These are phyloP conservation scores for Baorangia bicolor DNA, from an alignment of 768 basidiomycete species.

Conservation along the genomic window DNA sequence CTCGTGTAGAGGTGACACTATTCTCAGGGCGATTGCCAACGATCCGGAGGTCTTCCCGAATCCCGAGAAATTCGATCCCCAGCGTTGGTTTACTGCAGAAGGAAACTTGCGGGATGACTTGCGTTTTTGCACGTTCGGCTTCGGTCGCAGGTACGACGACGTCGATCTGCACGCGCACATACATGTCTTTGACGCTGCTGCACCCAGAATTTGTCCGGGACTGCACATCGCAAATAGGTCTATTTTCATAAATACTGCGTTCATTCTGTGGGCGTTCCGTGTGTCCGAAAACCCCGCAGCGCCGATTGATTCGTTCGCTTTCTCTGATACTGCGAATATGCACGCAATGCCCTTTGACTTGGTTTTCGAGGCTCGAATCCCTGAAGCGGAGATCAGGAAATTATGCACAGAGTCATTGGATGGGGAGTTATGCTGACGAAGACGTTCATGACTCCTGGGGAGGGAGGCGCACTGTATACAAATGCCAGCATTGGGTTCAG, in stretches of 20 bases:
- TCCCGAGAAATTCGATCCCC: slow-evolving; percentile 11
- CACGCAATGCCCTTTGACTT: slow-evolving; percentile 7
- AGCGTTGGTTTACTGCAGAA: slow-evolving; percentile 3
- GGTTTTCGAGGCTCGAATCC: slow-evolving; percentile 9
- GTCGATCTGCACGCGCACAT: neutral
- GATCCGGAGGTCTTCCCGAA: slow-evolving; percentile 11
- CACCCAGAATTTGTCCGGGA: slow-evolving; percentile 16
- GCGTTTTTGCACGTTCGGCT: slow-evolving; percentile 8
- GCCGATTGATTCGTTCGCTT: slow-evolving; percentile 59
- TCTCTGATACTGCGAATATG: slow-evolving; percentile 38
- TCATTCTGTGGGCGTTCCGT: slow-evolving; percentile 62
- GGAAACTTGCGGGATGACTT: slow-evolving; percentile 7
- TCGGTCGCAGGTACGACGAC: slow-evolving; percentile 10
- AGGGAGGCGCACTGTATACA: no score
- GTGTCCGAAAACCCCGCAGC: slow-evolving; percentile 44
- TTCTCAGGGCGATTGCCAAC: slow-evolving; percentile 11
- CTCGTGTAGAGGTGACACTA: neutral
- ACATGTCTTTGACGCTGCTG: neutral
- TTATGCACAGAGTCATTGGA: slow-evolving; percentile 4
- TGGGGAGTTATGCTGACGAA: neutral
- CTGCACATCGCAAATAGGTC: slow-evolving; percentile 46
- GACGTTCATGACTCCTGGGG: neutral
- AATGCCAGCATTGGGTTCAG: no score
- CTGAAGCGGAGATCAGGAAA: neutral
- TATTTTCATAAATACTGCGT: slow-evolving; percentile 59